These are phyloP conservation scores for Sparassis latifolia DNA, from an alignment of 1,284 basidiomycete species.

Conservation along the genomic window DNA sequence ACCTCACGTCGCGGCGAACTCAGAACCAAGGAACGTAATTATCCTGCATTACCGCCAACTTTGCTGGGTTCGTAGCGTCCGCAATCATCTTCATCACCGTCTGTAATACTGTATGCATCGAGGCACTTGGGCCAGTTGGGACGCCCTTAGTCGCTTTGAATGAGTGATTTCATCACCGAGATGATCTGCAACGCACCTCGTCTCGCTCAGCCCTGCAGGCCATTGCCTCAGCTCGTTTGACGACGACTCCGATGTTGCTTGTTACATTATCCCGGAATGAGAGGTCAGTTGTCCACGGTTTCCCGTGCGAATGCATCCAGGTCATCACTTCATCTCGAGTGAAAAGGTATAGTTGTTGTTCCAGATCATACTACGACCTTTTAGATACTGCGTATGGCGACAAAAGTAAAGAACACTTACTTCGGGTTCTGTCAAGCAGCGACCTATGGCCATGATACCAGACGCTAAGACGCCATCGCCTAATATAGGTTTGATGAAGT, in stretches of 20 bases:
- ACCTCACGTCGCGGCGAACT: slow-evolving; percentile 5
- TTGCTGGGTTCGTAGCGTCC: slow-evolving; percentile 66
- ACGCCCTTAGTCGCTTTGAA: too few species aligned
- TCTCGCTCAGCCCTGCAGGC: slow-evolving; percentile 81
- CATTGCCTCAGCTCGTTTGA: slow-evolving; percentile 82
- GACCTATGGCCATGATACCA: slow-evolving; percentile 86
- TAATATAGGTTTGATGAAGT: slow-evolving; percentile 85
- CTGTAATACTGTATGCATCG: slow-evolving; percentile 52
- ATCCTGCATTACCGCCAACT: slow-evolving; percentile 77
- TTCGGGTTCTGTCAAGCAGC: slow-evolving; percentile 89
- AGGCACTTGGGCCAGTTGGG: too few species aligned
- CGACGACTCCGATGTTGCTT: slow-evolving; percentile 74
- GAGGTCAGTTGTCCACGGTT: slow-evolving; percentile 49
- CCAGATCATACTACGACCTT: slow-evolving; percentile 72
- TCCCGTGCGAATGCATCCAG: slow-evolving; percentile 50
- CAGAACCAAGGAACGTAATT: slow-evolving; percentile 83
- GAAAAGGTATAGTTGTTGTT: slow-evolving; percentile 86
- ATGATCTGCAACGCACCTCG: slow-evolving; percentile 40
- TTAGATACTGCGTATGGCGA: slow-evolving; percentile 1
- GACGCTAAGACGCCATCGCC: slow-evolving; percentile 88
- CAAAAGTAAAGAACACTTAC: slow-evolving; percentile 36
- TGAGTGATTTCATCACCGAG: too few species aligned
- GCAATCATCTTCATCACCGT: slow-evolving; percentile 84
- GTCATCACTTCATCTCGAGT: slow-evolving; percentile 88
- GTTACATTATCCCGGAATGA: slow-evolving; percentile 66